Percentiles rank a stretch among this genome's conserved stretches.
These are phyloP conservation scores for Amauroascus niger DNA, from an alignment of 2,329 filamentous ascomycete species.

Conservation along the genomic window DNA sequence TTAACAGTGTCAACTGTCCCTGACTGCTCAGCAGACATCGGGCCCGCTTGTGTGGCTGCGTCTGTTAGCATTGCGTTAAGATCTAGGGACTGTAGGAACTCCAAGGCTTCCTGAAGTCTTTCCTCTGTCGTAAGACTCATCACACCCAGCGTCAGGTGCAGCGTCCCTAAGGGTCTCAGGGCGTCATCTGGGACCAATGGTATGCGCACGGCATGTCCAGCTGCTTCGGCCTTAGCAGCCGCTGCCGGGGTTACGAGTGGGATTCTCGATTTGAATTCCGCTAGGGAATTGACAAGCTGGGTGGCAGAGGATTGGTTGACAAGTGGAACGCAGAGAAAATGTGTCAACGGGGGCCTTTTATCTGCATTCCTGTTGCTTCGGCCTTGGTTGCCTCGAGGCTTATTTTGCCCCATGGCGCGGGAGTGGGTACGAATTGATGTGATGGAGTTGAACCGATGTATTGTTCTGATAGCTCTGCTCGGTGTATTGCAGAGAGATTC, in stretches of 20 bases:
- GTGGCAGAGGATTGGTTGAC: conserved; percentile 50
- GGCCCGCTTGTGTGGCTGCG: conserved; percentile 27
- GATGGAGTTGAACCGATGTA: background rate
- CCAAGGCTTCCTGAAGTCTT: conserved; percentile 39
- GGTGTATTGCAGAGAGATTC: background rate
- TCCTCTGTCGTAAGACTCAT: conserved; percentile 58
- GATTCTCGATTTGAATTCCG: conserved; percentile 53
- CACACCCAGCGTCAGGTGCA: conserved; percentile 80
- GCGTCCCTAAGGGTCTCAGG: conserved; percentile 63
- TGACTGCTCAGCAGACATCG: conserved; percentile 13
- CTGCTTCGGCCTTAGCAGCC: conserved; percentile 13
- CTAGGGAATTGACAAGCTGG: conserved; percentile 55
- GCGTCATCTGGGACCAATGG: conserved; percentile 53
- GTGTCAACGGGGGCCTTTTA: conserved; percentile 30
- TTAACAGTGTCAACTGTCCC: background rate
- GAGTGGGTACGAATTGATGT: background rate
- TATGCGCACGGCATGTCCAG: conserved; percentile 29
- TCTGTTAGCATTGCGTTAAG: conserved; percentile 31
- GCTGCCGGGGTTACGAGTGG: conserved; percentile 16
- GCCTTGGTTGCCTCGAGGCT: background rate
- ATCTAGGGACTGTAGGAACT: conserved; percentile 40
- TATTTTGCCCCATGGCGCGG: conserved; percentile 8
- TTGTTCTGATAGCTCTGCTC: background rate
- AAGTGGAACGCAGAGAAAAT: conserved; percentile 49
- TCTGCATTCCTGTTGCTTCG: background rate